Percentiles rank a stretch among this genome's conserved stretches.
Conservation (phyloP, 1,284 basidiomycete genomes). For the Apiotrichum laibachii region DNA sequence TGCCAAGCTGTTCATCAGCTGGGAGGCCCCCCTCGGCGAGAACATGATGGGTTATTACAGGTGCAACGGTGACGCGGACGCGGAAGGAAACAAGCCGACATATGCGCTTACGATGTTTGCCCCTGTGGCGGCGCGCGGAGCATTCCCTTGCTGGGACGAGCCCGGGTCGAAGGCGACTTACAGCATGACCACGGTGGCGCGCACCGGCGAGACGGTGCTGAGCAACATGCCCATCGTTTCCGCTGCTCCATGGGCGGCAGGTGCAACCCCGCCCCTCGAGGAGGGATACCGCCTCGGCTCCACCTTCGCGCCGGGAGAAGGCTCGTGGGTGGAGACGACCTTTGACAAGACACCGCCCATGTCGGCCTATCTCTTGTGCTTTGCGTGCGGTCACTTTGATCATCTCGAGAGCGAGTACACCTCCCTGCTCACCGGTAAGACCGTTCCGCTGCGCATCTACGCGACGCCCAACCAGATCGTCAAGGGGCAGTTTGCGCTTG, state of each 20-base stretch:
- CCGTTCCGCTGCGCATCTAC: slow-evolving; percentile 79
- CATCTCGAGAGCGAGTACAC: slow-evolving; percentile 71
- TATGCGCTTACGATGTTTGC: slow-evolving; percentile 70
- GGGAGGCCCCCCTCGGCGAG: slow-evolving; percentile 61
- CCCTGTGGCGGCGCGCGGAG: slow-evolving; percentile 80
- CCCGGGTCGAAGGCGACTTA: slow-evolving; percentile 87
- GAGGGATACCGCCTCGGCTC: slow-evolving; percentile 12
- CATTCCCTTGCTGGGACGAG: slow-evolving; percentile 86
- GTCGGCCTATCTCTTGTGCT: slow-evolving; percentile 88
- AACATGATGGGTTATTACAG: slow-evolving; percentile 62
- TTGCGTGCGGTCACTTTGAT: slow-evolving; percentile 78
- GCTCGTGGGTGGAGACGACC: slow-evolving; percentile 70
- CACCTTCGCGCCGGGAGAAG: slow-evolving; percentile 27
- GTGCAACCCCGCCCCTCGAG: slow-evolving; percentile 23
- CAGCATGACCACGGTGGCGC: slow-evolving; percentile 74
- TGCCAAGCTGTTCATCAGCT: slow-evolving; percentile 54
- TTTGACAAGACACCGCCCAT: slow-evolving; percentile 75
- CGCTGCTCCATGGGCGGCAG: slow-evolving; percentile 50
- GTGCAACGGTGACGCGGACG: slow-evolving; percentile 51
- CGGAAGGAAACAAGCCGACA: slow-evolving; percentile 51
- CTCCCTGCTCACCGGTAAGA: slow-evolving; percentile 76
- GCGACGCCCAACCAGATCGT: slow-evolving; percentile 76
- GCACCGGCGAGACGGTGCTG: slow-evolving; percentile 60
- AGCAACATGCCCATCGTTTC: slow-evolving; percentile 76
- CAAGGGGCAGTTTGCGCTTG: slow-evolving; percentile 65